Percentiles rank a stretch among this genome's conserved stretches.
Conservation (phyloP, 495 filamentous ascomycete genomes). For the Thermothielavioides terrestris region DNA sequence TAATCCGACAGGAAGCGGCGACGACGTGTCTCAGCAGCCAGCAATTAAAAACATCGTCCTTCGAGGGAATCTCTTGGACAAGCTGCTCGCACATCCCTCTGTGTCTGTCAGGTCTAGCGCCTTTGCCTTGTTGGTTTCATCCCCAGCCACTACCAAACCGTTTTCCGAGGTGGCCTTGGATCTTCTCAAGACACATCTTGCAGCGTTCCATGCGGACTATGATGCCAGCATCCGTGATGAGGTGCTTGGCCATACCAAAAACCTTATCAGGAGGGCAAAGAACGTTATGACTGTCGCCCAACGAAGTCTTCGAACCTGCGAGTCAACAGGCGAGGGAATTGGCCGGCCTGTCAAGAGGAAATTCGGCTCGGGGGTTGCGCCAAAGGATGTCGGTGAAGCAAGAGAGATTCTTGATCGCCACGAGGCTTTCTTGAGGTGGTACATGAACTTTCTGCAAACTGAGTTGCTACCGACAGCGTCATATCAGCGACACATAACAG, state of each 20-base stretch:
- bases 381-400: slow-evolving; percentile 18
- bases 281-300: slow-evolving; percentile 37
- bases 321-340: background rate
- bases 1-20: slow-evolving; percentile 3
- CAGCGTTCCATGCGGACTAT: slow-evolving; percentile 67
- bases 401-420: slow-evolving; percentile 34
- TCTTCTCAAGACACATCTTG: slow-evolving; percentile 53
- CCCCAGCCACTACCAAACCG: slow-evolving; percentile 60
- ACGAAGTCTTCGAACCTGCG: slow-evolving; percentile 21
- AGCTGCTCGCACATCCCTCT: slow-evolving; percentile 54
- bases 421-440: slow-evolving; percentile 56
- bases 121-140: slow-evolving; percentile 63
- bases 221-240: slow-evolving; percentile 76
- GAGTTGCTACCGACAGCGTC: slow-evolving; percentile 69
- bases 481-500: slow-evolving; percentile 80
- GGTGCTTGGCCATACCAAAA: slow-evolving; percentile 55
- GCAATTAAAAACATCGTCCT: slow-evolving; percentile 25
- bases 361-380: slow-evolving; percentile 16
- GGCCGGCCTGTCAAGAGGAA: slow-evolving; percentile 14
- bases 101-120: slow-evolving; percentile 61
- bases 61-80: slow-evolving; percentile 35
- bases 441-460: slow-evolving; percentile 56
- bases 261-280: slow-evolving; percentile 58
- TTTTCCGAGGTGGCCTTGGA: slow-evolving; percentile 49
- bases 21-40: slow-evolving; percentile 7